These are phyloP conservation scores for Diaporthe helianthi DNA, from an alignment of 2,329 filamentous ascomycete species.

Conservation along the genomic window DNA sequence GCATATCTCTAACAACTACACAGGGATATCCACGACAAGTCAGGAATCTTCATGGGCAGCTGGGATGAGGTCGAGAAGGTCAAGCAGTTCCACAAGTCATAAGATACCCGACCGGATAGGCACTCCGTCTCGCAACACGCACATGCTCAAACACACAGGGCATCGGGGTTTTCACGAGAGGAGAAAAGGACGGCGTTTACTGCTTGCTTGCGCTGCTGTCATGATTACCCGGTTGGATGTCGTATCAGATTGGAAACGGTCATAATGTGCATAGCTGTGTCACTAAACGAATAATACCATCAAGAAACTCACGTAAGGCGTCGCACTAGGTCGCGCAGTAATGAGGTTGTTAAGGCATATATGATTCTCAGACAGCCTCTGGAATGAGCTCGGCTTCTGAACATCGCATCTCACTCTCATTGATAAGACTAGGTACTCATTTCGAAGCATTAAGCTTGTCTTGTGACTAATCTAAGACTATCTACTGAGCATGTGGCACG, in stretches of 20 bases:
- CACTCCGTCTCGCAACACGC: neutral
- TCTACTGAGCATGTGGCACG: conserved; percentile 1
- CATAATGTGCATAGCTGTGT: conserved; percentile 29
- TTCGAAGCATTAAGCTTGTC: conserved; percentile 2
- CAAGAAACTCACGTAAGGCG: neutral
- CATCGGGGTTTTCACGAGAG: neutral
- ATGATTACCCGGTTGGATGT: conserved; percentile 5
- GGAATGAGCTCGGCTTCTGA: conserved; percentile 37
- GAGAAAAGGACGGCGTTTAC: conserved; percentile 6
- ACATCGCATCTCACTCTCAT: neutral
- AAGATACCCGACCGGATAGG: conserved; percentile 16
- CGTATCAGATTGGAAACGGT: conserved; percentile 25
- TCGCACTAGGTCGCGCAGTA: neutral
- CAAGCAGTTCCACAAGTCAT: conserved; percentile 72
- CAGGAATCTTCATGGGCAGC: conserved; percentile 95
- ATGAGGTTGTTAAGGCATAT: neutral
- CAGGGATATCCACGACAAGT: conserved; percentile 85
- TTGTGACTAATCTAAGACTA: conserved; percentile 26
- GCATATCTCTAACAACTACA: neutral
- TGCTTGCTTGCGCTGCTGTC: conserved; percentile 14
- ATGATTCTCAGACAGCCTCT: neutral
- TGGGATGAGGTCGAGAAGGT: conserved; percentile 96
- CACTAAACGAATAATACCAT: conserved; percentile 22
- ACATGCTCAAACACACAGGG: neutral
- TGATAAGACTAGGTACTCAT: neutral